Percentiles rank a stretch among this genome's conserved stretches.
These are phyloP conservation scores for Pseudomicrostroma phylloplanum DNA, from an alignment of 1,284 basidiomycete genomes.

Conservation along the genomic window DNA sequence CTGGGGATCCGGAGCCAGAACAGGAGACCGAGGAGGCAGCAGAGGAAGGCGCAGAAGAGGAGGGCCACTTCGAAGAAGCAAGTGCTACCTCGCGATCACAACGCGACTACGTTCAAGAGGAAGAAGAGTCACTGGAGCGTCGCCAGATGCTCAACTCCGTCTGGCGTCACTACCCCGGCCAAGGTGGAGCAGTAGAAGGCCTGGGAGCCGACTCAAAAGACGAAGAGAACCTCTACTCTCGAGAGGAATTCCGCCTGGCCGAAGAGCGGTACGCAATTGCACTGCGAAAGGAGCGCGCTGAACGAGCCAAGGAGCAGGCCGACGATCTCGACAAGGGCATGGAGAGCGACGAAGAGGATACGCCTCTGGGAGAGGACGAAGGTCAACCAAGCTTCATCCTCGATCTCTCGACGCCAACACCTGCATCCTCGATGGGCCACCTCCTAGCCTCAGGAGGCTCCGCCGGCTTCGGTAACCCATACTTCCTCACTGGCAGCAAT, in stretches of 20 bases:
- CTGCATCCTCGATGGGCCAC: conserved; percentile 30
- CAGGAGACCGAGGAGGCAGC: neutral
- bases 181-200: conserved; percentile 8
- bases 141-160: conserved; percentile 13
- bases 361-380: neutral
- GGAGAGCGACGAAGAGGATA: neutral
- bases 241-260: conserved; percentile 12
- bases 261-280: conserved; percentile 17
- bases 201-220: conserved; percentile 3
- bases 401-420: conserved; percentile 37
- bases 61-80: neutral
- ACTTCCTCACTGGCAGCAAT: conserved; percentile 61
- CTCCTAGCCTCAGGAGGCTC: conserved; percentile 61
- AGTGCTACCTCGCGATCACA: neutral
- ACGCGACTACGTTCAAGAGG: neutral
- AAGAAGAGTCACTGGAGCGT: neutral
- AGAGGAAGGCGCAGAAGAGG: neutral
- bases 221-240: neutral
- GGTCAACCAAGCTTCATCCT: conserved; percentile 7
- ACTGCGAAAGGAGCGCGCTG: conserved; percentile 2
- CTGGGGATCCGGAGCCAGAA: too few relatives aligned
- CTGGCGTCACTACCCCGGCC: conserved; percentile 48
- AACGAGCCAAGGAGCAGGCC: neutral
- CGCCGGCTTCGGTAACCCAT: conserved; percentile 84
- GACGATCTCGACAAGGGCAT: neutral